Conservation (phyloP, 2,329 filamentous ascomycete species). For the Orbilia javanica region DNA sequence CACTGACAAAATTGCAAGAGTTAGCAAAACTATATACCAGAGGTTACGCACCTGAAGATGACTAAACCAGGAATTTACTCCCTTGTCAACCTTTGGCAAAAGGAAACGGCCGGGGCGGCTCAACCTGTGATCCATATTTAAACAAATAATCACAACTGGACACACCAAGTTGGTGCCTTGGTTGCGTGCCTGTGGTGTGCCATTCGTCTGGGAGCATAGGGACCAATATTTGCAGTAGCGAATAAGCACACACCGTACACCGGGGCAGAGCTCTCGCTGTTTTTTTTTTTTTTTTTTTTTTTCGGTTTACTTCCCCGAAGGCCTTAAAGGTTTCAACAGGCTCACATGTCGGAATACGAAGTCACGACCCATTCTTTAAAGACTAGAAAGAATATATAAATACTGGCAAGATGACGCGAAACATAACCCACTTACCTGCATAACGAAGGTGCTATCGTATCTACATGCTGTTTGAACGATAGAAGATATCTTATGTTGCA, state of each 20-base stretch:
- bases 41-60: slow-evolving; percentile 34
- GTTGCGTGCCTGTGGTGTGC: slow-evolving; percentile 24
- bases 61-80: slow-evolving; percentile 34
- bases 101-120: slow-evolving; percentile 34
- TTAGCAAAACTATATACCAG: slow-evolving; percentile 17
- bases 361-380: slow-evolving; percentile 2
- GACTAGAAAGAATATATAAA: slow-evolving; percentile 16
- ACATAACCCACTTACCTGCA: slow-evolving; percentile 57
- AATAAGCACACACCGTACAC: slow-evolving; percentile 9
- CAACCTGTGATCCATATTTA: slow-evolving; percentile 16
- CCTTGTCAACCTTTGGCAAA: slow-evolving; percentile 18
- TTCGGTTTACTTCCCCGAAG: slow-evolving; percentile 10
- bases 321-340: slow-evolving; percentile 5
- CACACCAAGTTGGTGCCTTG: slow-evolving; percentile 18
- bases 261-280: slow-evolving; percentile 14
- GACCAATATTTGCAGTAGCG: slow-evolving; percentile 14
- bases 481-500: slow-evolving; percentile 1
- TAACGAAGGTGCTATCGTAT: slow-evolving; percentile 30
- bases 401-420: slow-evolving; percentile 53
- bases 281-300: slow-evolving; percentile 12
- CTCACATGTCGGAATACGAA: slow-evolving; percentile 36
- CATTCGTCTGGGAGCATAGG: slow-evolving; percentile 2
- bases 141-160: slow-evolving; percentile 17
- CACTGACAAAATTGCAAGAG: neutral
- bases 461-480: slow-evolving; percentile 36